Percentiles rank a stretch among this genome's conserved stretches.
Conservation (phyloP, 23 red algal genomes). For the Pyropia yezoensis region DNA sequence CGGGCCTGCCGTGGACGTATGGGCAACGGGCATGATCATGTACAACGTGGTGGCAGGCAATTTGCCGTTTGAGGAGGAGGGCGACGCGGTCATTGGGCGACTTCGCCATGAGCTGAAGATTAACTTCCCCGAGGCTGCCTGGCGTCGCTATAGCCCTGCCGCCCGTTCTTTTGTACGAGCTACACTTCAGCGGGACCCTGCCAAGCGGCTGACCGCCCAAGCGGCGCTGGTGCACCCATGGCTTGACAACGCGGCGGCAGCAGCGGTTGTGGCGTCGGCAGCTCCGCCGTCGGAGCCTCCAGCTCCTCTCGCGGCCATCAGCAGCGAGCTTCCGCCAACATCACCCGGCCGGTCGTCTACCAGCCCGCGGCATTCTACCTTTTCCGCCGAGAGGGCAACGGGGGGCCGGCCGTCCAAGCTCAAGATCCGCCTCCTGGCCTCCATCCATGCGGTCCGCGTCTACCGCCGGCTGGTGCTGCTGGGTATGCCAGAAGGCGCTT, state of each 20-base stretch:
- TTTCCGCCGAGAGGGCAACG: too few relatives aligned
- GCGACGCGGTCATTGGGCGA: slow-evolving; percentile 42
- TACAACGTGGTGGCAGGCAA: slow-evolving; percentile 63
- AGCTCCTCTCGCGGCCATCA: too few relatives aligned
- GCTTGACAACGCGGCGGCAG: slow-evolving; percentile 19
- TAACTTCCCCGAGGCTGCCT: slow-evolving; percentile 38
- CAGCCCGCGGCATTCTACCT: too few relatives aligned
- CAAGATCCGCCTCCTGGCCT: too few relatives aligned
- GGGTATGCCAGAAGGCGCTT: too few relatives aligned
- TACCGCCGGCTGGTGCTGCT: too few relatives aligned
- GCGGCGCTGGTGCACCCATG: slow-evolving; percentile 78
- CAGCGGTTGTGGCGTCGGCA: too few relatives aligned
- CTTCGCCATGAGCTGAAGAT: slow-evolving; percentile 40
- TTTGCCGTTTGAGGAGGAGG: slow-evolving; percentile 64
- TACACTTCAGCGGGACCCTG: slow-evolving; percentile 45
- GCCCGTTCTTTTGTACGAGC: slow-evolving; percentile 31
- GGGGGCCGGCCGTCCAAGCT: too few relatives aligned
- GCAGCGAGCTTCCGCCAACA: too few relatives aligned
- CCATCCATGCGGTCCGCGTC: too few relatives aligned
- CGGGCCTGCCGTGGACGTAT: slow-evolving; percentile 76
- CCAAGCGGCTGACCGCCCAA: slow-evolving; percentile 53
- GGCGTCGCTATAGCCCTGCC: slow-evolving; percentile 17
- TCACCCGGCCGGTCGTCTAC: too few relatives aligned
- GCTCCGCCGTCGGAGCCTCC: too few relatives aligned
- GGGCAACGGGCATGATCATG: slow-evolving; percentile 82